Conservation (phyloP, 2,329 filamentous ascomycete species). For the Pezicula neosporulosa region DNA sequence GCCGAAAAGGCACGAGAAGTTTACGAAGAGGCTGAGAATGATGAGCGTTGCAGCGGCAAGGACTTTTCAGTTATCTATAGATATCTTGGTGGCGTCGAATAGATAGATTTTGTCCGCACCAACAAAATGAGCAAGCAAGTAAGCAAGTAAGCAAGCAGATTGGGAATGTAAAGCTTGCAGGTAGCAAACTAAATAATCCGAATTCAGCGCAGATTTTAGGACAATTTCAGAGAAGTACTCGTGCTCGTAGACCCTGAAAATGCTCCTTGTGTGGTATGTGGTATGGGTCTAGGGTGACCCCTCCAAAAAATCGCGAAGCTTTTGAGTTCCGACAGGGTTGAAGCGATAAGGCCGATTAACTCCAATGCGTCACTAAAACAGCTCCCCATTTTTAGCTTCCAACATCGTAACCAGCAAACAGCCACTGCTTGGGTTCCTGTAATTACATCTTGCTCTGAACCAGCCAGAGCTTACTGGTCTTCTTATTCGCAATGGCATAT, state of each 20-base stretch:
- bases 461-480: background rate
- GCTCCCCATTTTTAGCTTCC: background rate
- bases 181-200: no score
- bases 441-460: no score
- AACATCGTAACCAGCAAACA: background rate
- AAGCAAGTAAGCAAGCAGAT: no score
- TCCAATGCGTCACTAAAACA: background rate
- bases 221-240: no score
- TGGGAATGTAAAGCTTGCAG: no score
- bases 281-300: no score
- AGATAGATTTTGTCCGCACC: background rate
- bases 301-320: background rate
- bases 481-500: conserved; percentile 69
- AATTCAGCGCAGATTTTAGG: no score
- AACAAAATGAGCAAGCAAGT: no score
- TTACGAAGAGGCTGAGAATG: conserved; percentile 63
- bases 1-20: conserved; percentile 60
- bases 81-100: conserved; percentile 48
- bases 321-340: background rate
- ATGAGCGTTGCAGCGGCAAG: conserved; percentile 60
- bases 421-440: no score
- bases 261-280: no score
- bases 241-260: no score
- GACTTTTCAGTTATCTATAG: conserved; percentile 83
- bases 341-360: conserved; percentile 2